phyloP scores from a whole-genome alignment of 2,329 filamentous ascomycete species.

The Colletotrichum scovillei region DNA sequence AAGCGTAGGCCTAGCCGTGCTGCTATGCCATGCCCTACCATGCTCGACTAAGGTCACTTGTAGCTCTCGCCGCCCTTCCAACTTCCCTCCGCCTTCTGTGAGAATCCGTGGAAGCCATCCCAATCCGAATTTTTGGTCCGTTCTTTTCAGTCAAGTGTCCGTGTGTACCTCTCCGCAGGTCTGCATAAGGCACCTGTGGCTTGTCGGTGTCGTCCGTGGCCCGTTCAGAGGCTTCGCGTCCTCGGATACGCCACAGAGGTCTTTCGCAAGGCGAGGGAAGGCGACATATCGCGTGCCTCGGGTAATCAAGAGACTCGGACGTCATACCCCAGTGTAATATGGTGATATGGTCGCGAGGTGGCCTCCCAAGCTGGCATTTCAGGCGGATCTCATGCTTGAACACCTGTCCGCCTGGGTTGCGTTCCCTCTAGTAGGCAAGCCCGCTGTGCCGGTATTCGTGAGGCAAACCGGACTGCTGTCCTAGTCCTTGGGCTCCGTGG shows the following conservation, averaged over 20 bases:
- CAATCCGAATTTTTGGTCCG: conserved; percentile 2
- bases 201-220: conserved; percentile 8
- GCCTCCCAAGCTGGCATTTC: background rate
- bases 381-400: background rate
- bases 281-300: background rate
- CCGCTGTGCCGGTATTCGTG: background rate
- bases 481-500: background rate
- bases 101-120: background rate
- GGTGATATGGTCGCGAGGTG: background rate
- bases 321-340: background rate
- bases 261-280: background rate
- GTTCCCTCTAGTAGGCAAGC: background rate
- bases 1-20: background rate
- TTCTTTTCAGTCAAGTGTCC: conserved; percentile 14
- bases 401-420: background rate
- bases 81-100: background rate
- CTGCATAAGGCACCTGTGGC: background rate
- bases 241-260: background rate
- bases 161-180: conserved; percentile 10
- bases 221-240: background rate
- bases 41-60: background rate
- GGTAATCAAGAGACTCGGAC: background rate
- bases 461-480: background rate
- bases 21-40: background rate
- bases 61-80: background rate